Percentiles rank a stretch among this genome's conserved stretches.
Evolutionary conservation across 1,284 basidiomycete species (phyloP).

Genomic region (Salmacisia buchloeana): DNA sequence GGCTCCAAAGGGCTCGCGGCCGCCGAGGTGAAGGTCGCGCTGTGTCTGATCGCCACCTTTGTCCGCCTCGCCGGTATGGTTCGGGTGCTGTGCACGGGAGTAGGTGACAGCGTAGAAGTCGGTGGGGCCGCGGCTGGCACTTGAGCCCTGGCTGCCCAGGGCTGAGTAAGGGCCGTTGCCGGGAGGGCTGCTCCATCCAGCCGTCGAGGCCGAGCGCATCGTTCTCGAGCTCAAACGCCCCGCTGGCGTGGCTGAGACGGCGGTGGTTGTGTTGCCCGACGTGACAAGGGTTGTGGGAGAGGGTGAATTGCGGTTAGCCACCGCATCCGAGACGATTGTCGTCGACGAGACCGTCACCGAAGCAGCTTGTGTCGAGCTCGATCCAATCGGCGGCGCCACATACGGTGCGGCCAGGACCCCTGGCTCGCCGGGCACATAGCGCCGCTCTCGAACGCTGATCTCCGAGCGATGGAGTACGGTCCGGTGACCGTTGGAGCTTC

Average conservation of each 20-base stretch:
- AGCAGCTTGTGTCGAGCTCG: no score
- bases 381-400: background rate
- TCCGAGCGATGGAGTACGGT: constrained; percentile 80
- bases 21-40: background rate
- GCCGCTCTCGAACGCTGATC: constrained; percentile 65
- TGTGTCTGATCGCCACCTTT: background rate
- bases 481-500: constrained; percentile 69
- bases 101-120: background rate
- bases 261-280: background rate
- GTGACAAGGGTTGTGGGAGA: background rate
- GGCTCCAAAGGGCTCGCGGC: background rate
- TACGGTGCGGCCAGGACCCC: constrained; percentile 55
- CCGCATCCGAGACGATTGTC: no score
- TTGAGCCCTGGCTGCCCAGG: background rate
- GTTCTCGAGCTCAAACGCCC: no score
- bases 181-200: constrained; percentile 6
- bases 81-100: background rate
- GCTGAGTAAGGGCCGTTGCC: background rate
- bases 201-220: background rate
- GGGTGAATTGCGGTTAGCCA: no score
- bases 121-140: background rate
- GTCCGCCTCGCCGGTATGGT: background rate
- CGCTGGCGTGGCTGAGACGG: no score
- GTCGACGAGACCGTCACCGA: no score
- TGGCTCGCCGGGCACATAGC: constrained; percentile 65